These are phyloP conservation scores for Stropharia rugosoannulata DNA, from an alignment of 768 basidiomycete genomes.

Conservation along the genomic window DNA sequence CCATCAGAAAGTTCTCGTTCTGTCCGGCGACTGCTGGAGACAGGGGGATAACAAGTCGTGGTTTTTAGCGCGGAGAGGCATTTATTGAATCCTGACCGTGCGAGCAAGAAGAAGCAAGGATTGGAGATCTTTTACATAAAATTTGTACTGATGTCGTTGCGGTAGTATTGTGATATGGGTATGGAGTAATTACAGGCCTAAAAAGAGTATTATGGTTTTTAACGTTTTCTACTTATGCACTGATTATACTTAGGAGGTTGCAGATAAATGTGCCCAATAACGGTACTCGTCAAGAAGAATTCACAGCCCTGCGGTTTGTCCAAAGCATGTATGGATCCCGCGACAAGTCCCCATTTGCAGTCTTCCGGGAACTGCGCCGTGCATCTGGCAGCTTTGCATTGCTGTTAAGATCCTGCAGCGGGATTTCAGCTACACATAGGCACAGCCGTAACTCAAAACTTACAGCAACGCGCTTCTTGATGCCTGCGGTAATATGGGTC, in stretches of 20 bases:
- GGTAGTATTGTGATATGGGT: constrained; percentile 4
- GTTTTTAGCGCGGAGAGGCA: too few relatives aligned
- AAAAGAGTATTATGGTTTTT: constrained; percentile 5
- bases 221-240: background rate
- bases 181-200: constrained; percentile 3
- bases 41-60: too few relatives aligned
- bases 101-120: too few relatives aligned
- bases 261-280: background rate
- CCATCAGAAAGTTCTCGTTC: too few relatives aligned
- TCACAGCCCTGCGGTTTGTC: constrained; percentile 76
- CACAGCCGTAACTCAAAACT: constrained; percentile 21
- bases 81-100: too few relatives aligned
- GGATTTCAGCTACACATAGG: constrained; percentile 14
- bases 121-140: background rate
- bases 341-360: constrained; percentile 58
- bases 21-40: too few relatives aligned
- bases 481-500: constrained; percentile 77
- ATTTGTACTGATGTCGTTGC: background rate
- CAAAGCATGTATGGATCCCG: constrained; percentile 88
- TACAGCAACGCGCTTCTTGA: constrained; percentile 74
- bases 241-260: constrained; percentile 3
- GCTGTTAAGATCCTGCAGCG: constrained; percentile 61
- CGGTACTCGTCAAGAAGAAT: constrained; percentile 29
- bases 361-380: constrained; percentile 74
- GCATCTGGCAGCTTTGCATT: constrained; percentile 76